Conservation (phyloP, 768 basidiomycete species). For the Sarcomyxa edulis region DNA sequence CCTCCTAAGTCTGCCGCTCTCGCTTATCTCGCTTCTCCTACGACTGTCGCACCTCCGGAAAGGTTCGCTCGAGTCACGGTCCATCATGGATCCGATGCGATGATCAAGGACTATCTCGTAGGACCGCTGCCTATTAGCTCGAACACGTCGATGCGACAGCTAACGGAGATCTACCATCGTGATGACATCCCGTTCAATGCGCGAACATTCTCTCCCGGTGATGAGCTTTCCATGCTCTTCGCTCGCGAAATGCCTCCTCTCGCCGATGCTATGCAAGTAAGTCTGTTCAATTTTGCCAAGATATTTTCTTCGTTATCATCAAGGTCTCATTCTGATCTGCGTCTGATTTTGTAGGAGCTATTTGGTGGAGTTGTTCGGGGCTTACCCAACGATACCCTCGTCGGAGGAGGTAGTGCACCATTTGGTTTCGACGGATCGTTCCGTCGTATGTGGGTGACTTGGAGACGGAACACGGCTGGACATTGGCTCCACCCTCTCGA, state of each 20-base stretch:
- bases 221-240: constrained; percentile 26
- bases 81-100: constrained; percentile 37
- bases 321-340: not conserved
- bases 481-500: constrained; percentile 49
- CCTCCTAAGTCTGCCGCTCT: constrained; percentile 45
- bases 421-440: constrained; percentile 58
- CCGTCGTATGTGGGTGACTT: constrained; percentile 48
- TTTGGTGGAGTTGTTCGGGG: constrained; percentile 41
- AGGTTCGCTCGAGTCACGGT: constrained; percentile 45
- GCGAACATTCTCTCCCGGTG: constrained; percentile 27
- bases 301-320: not conserved
- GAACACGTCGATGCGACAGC: constrained; percentile 31
- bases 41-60: constrained; percentile 20
- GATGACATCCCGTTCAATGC: constrained; percentile 50
- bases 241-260: constrained; percentile 28
- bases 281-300: no score
- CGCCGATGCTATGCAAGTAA: constrained; percentile 35
- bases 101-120: constrained; percentile 49
- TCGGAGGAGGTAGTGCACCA: constrained; percentile 40
- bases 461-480: constrained; percentile 44
- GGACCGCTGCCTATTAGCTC: constrained; percentile 48
- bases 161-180: constrained; percentile 49
- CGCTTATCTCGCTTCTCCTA: constrained; percentile 35
- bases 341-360: constrained; percentile 34
- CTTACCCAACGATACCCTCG: constrained; percentile 42